Base-by-base conservation (phyloP, 2,329 filamentous ascomycete genomes). In the Fusarium paranaense region DNA sequence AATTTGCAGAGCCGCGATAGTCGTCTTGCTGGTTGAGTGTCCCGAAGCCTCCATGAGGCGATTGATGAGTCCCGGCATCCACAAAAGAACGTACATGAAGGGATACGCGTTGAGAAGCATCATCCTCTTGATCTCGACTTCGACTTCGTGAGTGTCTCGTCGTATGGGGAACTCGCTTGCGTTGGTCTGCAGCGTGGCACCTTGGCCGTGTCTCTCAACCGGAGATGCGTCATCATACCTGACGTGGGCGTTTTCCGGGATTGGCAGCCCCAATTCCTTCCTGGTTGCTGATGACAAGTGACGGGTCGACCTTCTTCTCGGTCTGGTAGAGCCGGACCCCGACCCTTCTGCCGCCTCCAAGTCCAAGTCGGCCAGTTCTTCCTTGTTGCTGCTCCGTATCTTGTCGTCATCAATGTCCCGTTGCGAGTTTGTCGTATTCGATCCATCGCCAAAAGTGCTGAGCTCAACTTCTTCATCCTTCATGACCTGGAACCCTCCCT, bases 41-140 rank as follows among this genome's bases (percentile, higher is more conserved):
- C 73, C 71, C 1, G 70, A 64, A 18, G 76, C 74, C 57, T 78
- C 74, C 32, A 78, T 63, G 8, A 78, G 47, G 16, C 76, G 64
- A 27, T 78, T 77, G 3, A 76, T 59, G 4, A 78, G 67, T 2
- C 76, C 76, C 1, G 76, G 76, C 2, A 66, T 71, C 76, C 76
- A 78, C 3, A 78, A 66, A 1, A 78, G 35, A 3, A 78, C 71
- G 13, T 78, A 78, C 67, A 78, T 70, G 10, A 78, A 62, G 7
- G 76, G 76, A n/a, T 78, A 78, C 2, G 56, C 76, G 30, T 78
- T 78, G 3, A 78, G 50, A 2, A 78, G 60, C 72, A 78, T 75
- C 76, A 78, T 78, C 8, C 74, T 54, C 50, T 74, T 78, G 22
- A 78, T 71, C 42, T 78, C 76, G 0, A 69, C 45, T 52, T 77